Conservation (phyloP, 2,329 filamentous ascomycete species). For the Colletotrichum sp. region DNA sequence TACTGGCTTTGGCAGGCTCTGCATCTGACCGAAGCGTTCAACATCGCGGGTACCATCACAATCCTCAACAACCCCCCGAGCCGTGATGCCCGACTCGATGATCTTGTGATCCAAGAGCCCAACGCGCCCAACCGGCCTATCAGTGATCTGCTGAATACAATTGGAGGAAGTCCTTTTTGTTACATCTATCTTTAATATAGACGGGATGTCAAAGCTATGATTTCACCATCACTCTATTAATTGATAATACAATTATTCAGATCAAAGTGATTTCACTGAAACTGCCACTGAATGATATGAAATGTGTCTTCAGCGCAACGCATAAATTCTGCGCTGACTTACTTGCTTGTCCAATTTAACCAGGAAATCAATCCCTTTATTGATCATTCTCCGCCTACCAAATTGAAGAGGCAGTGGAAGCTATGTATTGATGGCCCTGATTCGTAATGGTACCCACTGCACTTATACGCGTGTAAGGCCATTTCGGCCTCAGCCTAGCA, state of each 20-base stretch:
- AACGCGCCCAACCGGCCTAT: slow-evolving; percentile 30
- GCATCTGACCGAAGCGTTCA: slow-evolving; percentile 18
- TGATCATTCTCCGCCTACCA: not conserved
- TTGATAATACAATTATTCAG: not conserved
- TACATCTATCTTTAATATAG: slow-evolving; percentile 30
- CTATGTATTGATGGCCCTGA: not conserved
- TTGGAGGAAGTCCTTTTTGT: slow-evolving; percentile 37
- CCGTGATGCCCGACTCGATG: slow-evolving; percentile 23
- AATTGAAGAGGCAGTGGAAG: not conserved
- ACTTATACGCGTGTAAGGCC: not conserved
- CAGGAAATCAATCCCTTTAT: rapidly evolving
- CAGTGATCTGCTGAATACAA: slow-evolving; percentile 34
- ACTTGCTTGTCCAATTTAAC: not conserved
- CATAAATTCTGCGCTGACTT: not conserved
- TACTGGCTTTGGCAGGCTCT: slow-evolving; percentile 32
- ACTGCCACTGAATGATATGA: not conserved
- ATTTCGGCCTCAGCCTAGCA: not conserved
- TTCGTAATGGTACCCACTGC: not conserved
- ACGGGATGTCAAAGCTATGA: not conserved
- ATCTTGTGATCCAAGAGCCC: slow-evolving; percentile 30
- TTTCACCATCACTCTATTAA: not conserved
- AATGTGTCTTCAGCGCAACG: not conserved
- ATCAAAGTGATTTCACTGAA: not conserved
- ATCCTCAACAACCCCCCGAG: slow-evolving; percentile 24
- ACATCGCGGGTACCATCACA: slow-evolving; percentile 24